Evolutionary conservation across 768 basidiomycete species (phyloP), one percentile per base, ranked within the genome.

Genomic region (Gymnopilus junonius): DNA sequence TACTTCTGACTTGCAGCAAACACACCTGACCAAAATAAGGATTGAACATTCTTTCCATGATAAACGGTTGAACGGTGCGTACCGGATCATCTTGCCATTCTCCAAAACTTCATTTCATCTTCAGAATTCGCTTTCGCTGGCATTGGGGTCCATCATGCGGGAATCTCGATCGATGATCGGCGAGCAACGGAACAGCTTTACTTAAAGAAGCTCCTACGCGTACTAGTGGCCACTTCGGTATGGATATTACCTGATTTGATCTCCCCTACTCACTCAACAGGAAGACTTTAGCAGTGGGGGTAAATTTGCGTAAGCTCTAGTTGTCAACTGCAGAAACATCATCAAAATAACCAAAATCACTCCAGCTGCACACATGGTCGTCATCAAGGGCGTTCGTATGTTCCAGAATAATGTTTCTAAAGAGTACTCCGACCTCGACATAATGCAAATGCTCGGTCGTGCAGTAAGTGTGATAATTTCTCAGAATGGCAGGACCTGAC

Each of bases 391-490:
- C 3, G 95, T 97, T 23, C 88, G 88, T 68, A 80, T 85, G 3
- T 99, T 88, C 72, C 86, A 89, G 65, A 90, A 90, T 55, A 85
- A 83, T 46, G 79, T 79, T 15, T 85, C 86, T 50, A 80, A 83
- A 34, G 95, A 98, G 68, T 97, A 97, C 74, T 90, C 91, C 0
- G 96, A 97, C 72, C 82, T 97, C 5, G 97, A 98, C 69, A 83
- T 98, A 29, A 88, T 93, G 83, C 96, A 97, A 75, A 98, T 98
- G 97, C 86, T 98, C 61, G 97, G 97, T 7, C 87, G 97, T 50
- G 95, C 95, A 43, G 93, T 93, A 72, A 74, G 88, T n/a, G 6
- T 42, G 12, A 53, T 42, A 8, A 51, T 61, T 37, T 53, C 14
- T 32, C 20, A 45, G 15, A 55, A 46, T 43, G 32, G 3, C 15